These are phyloP conservation scores for Blastobotrys robertii DNA, from an alignment of 805 yeast genomes.

Conservation along the genomic window DNA sequence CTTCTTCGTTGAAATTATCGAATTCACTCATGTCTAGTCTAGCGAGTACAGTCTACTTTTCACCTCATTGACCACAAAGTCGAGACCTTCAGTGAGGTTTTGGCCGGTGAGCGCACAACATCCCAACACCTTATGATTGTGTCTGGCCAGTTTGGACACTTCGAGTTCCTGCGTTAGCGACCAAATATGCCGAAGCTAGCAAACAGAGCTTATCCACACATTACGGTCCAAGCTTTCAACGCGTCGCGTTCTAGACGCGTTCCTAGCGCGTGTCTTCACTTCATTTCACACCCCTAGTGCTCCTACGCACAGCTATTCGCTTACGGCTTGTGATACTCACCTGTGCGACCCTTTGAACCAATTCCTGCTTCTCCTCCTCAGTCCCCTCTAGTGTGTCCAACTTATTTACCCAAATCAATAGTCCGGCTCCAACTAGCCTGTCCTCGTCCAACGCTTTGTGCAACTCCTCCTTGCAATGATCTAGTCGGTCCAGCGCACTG, in stretches of 20 bases:
- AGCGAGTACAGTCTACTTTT: conserved; percentile 31
- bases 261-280: too few relatives aligned
- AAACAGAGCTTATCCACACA: too few relatives aligned
- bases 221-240: too few relatives aligned
- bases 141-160: conserved; percentile 28
- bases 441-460: conserved; percentile 55
- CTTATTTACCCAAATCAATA: conserved; percentile 68
- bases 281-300: conserved; percentile 1
- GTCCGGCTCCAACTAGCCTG: conserved; percentile 54
- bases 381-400: conserved; percentile 42
- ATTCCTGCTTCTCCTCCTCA: conserved; percentile 5
- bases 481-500: conserved; percentile 45
- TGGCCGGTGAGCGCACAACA: conserved; percentile 42
- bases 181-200: background rate
- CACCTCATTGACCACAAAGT: conserved; percentile 37
- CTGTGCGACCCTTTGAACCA: conserved; percentile 9
- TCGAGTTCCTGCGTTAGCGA: conserved; percentile 19
- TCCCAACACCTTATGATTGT: conserved; percentile 34
- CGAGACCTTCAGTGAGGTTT: conserved; percentile 32
- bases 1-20: conserved; percentile 15
- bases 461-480: conserved; percentile 59
- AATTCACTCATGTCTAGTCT: conserved; percentile 9
- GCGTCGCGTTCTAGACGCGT: too few relatives aligned
- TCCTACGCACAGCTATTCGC: background rate
- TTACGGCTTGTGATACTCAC: too few relatives aligned